These are phyloP conservation scores for Tricholomella constricta DNA, from an alignment of 768 basidiomycete genomes.

Conservation along the genomic window DNA sequence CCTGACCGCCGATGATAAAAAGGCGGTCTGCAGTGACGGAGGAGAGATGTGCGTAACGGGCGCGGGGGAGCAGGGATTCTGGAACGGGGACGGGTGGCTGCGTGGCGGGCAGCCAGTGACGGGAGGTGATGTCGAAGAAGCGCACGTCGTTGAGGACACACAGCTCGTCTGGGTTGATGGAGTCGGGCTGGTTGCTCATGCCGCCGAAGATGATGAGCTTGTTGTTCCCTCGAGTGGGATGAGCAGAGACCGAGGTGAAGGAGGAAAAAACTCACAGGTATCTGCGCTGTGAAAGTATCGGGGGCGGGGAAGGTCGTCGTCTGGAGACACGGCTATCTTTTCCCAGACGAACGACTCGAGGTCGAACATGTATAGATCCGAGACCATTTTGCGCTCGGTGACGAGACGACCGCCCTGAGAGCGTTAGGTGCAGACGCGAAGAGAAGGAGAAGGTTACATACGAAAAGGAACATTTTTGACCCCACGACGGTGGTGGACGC, in stretches of 20 bases:
- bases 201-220: constrained; percentile 93
- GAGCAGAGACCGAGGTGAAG: not conserved
- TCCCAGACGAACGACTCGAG: constrained; percentile 82
- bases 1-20: constrained; percentile 94
- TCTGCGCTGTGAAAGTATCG: constrained; percentile 97
- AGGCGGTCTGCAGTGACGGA: constrained; percentile 82
- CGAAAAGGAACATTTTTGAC: constrained; percentile 88
- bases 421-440: not conserved
- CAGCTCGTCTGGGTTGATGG: constrained; percentile 73
- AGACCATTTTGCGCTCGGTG: constrained; percentile 83
- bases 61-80: constrained; percentile 65
- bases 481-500: constrained; percentile 90
- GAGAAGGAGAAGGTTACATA: constrained; percentile 37
- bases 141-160: constrained; percentile 94
- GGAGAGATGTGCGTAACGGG: constrained; percentile 94
- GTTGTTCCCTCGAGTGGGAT: constrained; percentile 68
- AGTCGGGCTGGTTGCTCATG: constrained; percentile 82
- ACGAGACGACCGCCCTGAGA: constrained; percentile 83
- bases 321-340: constrained; percentile 56
- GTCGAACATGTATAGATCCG: constrained; percentile 90
- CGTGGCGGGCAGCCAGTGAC: constrained; percentile 67
- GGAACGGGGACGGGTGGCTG: constrained; percentile 38
- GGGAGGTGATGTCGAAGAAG: constrained; percentile 75
- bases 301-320: constrained; percentile 74
- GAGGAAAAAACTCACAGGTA: constrained; percentile 51